These are phyloP conservation scores for Pleurozium schreberi DNA, from an alignment of 225 moss, liverwort and hornwort genomes.

Conservation along the genomic window DNA sequence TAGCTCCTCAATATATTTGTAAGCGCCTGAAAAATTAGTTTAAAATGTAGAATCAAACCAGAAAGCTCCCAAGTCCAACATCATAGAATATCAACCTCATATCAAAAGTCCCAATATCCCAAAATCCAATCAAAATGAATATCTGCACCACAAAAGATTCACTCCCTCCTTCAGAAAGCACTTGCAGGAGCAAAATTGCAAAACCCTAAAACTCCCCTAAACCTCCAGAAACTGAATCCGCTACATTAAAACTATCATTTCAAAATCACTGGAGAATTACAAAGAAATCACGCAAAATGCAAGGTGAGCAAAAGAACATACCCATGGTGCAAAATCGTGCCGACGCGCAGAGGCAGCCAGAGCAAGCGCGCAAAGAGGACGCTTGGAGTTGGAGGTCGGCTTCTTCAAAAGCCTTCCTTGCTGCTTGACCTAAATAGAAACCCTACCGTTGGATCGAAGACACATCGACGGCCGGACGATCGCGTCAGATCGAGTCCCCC, in stretches of 20 bases:
- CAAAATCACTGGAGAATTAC: too few species aligned
- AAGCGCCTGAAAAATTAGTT: slow-evolving; percentile 28
- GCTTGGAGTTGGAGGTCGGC: accelerated
- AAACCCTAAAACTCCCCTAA: background rate
- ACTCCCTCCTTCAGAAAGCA: background rate
- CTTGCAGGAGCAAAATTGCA: background rate
- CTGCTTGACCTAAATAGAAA: background rate
- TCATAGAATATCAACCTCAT: background rate
- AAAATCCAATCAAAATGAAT: too few species aligned
- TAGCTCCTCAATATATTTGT: slow-evolving; percentile 85
- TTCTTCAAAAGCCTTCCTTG: background rate
- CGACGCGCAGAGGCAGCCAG: background rate
- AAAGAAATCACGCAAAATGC: background rate
- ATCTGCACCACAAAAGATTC: background rate
- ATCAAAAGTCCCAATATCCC: too few species aligned
- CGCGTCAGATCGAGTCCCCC: background rate
- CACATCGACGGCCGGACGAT: background rate
- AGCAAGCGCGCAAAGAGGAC: background rate
- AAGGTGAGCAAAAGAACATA: background rate
- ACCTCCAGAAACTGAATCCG: background rate
- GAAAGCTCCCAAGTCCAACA: background rate
- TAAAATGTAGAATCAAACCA: background rate
- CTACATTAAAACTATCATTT: too few species aligned
- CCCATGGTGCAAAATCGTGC: slow-evolving; percentile 5
- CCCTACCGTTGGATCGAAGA: background rate